phyloP scores from a whole-genome alignment of 192 early-diverging fungal genomes.

The Ambispora gerdemannii region DNA sequence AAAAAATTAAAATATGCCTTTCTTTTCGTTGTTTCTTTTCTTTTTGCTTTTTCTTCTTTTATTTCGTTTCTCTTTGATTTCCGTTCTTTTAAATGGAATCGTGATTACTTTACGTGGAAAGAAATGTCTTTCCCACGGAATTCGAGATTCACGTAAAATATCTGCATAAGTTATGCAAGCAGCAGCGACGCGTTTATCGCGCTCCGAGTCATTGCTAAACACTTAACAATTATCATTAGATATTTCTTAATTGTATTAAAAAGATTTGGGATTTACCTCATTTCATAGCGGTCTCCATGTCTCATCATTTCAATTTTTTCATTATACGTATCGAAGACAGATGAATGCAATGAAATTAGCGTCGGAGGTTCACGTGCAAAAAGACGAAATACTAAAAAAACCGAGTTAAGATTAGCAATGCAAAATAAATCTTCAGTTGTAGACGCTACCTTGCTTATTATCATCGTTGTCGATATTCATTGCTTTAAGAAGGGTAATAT shows the following conservation, averaged over 20 bases:
- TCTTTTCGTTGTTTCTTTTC: conserved; percentile 7
- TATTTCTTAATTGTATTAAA: too few species aligned
- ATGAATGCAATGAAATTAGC: conserved; percentile 14
- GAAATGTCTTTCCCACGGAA: conserved; percentile 26
- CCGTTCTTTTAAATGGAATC: not conserved
- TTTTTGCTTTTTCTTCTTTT: conserved; percentile 26
- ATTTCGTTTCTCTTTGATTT: not conserved
- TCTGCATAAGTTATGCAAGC: not conserved
- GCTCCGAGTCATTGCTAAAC: too few species aligned
- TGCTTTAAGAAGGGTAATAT: too few species aligned
- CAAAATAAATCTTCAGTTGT: too few species aligned
- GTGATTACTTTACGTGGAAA: conserved; percentile 21
- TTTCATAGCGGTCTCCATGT: not conserved
- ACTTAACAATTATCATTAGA: too few species aligned
- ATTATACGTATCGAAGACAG: not conserved
- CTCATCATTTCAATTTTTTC: not conserved
- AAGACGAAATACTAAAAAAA: conserved; percentile 22
- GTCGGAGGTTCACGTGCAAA: conserved; percentile 2
- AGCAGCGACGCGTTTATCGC: not conserved
- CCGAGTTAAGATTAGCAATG: too few species aligned
- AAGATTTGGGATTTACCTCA: not conserved
- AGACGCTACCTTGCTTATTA: too few species aligned
- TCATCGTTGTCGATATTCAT: too few species aligned
- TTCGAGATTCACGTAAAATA: conserved; percentile 16
- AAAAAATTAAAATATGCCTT: too few species aligned